Percentiles rank a stretch among this genome's conserved stretches.
Evolutionary conservation across 208 protist genomes (phyloP).

Genomic region (Acanthamoeba sp.): DNA sequence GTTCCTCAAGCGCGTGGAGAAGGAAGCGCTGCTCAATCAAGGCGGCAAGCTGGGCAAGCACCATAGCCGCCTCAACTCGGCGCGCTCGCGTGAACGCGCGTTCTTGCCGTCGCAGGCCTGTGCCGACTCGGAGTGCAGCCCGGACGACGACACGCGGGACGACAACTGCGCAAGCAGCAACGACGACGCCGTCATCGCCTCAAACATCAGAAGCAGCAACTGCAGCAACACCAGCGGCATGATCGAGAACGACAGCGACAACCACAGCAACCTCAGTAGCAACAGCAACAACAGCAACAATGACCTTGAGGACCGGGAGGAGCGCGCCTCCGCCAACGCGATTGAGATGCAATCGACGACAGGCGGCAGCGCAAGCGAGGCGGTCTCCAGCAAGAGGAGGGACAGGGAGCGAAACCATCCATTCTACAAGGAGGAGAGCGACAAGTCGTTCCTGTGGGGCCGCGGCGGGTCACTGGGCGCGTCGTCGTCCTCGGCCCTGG

Average conservation of each 20-base stretch:
- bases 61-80: background rate
- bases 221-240: background rate
- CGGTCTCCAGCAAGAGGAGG: too few species aligned
- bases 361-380: too few species aligned
- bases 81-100: background rate
- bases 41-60: constrained; percentile 28
- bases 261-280: background rate
- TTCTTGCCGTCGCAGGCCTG: background rate
- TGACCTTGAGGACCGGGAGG: background rate
- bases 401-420: background rate
- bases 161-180: too few species aligned
- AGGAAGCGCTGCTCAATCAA: constrained; percentile 12
- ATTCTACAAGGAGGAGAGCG: constrained; percentile 24
- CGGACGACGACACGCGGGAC: background rate
- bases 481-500: background rate
- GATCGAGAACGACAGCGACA: background rate
- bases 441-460: constrained; percentile 7
- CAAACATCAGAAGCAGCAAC: background rate
- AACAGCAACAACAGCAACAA: background rate
- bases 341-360: background rate
- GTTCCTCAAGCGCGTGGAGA: constrained; percentile 41
- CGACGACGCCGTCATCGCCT: background rate
- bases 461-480: background rate
- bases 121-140: background rate
- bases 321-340: background rate